phyloP scores from a whole-genome alignment of 2,329 filamentous ascomycete species.

The Claviceps citrina region DNA sequence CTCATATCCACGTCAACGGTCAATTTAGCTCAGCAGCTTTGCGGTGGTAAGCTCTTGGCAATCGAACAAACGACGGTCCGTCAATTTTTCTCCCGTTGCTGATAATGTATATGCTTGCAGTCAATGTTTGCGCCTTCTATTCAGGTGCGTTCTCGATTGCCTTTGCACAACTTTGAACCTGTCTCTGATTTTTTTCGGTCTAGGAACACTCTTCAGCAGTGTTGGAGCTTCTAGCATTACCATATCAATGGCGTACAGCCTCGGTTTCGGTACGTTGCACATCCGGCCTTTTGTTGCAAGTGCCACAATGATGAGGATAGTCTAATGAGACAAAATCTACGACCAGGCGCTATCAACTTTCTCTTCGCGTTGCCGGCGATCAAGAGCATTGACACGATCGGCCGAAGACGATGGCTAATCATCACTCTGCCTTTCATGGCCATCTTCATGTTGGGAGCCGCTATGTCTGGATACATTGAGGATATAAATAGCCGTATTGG shows the following conservation, averaged over 20 bases:
- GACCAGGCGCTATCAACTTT: slow-evolving; percentile 25
- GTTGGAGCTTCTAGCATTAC: slow-evolving; percentile 8
- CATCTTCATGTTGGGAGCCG: slow-evolving; percentile 24
- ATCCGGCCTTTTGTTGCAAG: not conserved
- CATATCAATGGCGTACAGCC: slow-evolving; percentile 14
- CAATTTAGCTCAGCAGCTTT: slow-evolving; percentile 19
- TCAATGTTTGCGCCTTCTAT: slow-evolving; percentile 30
- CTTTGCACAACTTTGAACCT: not conserved
- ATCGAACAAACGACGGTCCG: not conserved
- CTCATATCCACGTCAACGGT: slow-evolving; percentile 18
- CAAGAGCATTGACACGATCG: slow-evolving; percentile 21
- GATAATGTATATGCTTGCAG: slow-evolving; percentile 7
- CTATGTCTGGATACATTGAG: slow-evolving; percentile 17
- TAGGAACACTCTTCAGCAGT: slow-evolving; percentile 13
- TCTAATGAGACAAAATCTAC: not conserved
- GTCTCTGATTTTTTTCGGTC: slow-evolving; percentile 1
- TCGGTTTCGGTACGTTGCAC: slow-evolving; percentile 20
- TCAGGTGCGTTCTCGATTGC: slow-evolving; percentile 16
- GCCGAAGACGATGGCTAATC: slow-evolving; percentile 27
- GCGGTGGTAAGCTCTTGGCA: slow-evolving; percentile 12
- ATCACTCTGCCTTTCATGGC: slow-evolving; percentile 29
- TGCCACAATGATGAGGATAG: not conserved
- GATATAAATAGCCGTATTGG: slow-evolving; percentile 11
- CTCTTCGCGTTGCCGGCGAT: slow-evolving; percentile 25
- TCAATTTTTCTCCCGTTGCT: not conserved